A percentile compares a stretch with the other conserved stretches of the same genome.
Conservation (phyloP, 768 basidiomycete genomes). For the Pleurotus eryngii region DNA sequence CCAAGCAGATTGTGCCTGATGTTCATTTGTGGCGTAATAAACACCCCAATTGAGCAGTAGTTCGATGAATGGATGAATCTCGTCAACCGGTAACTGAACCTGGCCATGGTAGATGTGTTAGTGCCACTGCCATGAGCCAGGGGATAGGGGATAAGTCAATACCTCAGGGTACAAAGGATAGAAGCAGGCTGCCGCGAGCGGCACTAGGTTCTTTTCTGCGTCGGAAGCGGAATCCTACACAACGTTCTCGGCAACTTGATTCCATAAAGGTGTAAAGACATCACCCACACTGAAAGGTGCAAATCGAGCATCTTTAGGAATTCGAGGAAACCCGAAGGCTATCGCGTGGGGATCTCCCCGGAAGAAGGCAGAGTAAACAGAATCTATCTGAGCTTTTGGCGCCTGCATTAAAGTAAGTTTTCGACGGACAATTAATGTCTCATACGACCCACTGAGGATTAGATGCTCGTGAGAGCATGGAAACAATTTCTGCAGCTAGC, state of each 20-base stretch:
- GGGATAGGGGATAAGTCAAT: conserved; percentile 9
- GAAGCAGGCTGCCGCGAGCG: conserved; percentile 64
- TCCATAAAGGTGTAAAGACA: background rate
- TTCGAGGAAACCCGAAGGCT: conserved; percentile 52
- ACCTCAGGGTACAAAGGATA: conserved; percentile 69
- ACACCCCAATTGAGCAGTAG: conserved; percentile 61
- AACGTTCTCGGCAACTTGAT: conserved; percentile 10
- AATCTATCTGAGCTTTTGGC: conserved; percentile 55
- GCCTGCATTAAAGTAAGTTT: conserved; percentile 35
- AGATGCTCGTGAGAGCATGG: conserved; percentile 62
- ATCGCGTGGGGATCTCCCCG: conserved; percentile 50
- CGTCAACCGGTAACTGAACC: conserved; percentile 49
- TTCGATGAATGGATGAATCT: conserved; percentile 49
- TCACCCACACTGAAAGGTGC: conserved; percentile 49
- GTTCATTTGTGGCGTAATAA: conserved; percentile 36
- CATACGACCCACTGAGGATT: conserved; percentile 55
- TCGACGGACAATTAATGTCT: conserved; percentile 3
- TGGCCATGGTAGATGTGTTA: background rate
- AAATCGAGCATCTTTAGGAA: conserved; percentile 37
- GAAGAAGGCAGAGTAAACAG: conserved; percentile 53
- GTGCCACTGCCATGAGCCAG: background rate
- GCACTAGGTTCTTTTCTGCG: conserved; percentile 59
- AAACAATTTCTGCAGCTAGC: conserved; percentile 65
- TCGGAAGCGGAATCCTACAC: conserved; percentile 39
- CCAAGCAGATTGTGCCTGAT: conserved; percentile 54